Base-by-base conservation (phyloP, 352 stramenopile species). In the Elongisporangium senticosum region DNA sequence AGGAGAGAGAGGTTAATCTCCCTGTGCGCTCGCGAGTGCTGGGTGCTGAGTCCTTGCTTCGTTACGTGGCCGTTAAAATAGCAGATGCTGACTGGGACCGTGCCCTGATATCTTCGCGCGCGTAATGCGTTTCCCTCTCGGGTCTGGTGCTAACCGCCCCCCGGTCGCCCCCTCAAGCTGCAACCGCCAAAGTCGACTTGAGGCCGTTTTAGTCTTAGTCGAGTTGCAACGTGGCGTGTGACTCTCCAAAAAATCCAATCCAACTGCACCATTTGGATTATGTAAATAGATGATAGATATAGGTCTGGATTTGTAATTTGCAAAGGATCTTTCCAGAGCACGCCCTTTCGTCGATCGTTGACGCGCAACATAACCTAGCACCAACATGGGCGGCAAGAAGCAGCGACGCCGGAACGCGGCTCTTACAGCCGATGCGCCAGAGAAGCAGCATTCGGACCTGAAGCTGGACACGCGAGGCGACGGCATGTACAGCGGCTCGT, bases 401-500 rank as follows among this genome's bases (percentile, higher is more conserved):
- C 53, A 49, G 17, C 61, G 55, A 58, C 23, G 7, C n/a, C 24
- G 0, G 20, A 33, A 17, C 49, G 58, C 63, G 57, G 15, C 49
- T 48, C 8, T 13, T 17, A n/a, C n/a, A n/a, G 50, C 14, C 19
- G 56, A 52, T 48, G 60, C 49, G 55, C 51, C 40, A 17, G n/a
- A 17, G 15, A 7, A 59, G 19, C 53, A 59, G 60, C 14, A 10
- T 17, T 19, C 20, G 13, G 67, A 89, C 53, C 60, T 92, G 37
- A 57, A 83, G 56, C 64, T 92, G 49, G 83, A 90, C 49, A 62
- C 77, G n/a, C 75, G 79, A 15, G 75, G 79, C 48, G 79, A 90
- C 24, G 83, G 83, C 14, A 79, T 92, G 76, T 92, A 90, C 73
- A 89, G 76, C 61, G 83, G 83, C 50, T 87, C 80, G 17, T 92